Evolutionary conservation across 768 basidiomycete genomes (phyloP).

Genomic region (Suillus subaureus): DNA sequence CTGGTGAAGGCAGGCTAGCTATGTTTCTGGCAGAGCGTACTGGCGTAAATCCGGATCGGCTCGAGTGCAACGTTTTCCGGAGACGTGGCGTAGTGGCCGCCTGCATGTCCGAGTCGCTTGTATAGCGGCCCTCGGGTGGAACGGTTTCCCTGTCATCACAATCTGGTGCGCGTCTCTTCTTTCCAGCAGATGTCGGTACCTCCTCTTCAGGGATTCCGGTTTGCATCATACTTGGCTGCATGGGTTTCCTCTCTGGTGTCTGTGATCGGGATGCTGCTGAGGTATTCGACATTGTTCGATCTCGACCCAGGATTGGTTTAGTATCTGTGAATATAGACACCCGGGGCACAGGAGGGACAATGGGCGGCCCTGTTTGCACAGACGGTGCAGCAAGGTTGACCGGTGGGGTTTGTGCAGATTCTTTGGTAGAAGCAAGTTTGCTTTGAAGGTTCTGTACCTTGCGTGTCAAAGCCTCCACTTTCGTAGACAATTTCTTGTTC

Average conservation of each 20-base stretch:
- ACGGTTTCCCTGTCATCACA: conserved; percentile 68
- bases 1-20: conserved; percentile 47
- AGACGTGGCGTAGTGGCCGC: conserved; percentile 59
- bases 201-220: conserved; percentile 52
- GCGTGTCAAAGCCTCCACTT: conserved; percentile 70
- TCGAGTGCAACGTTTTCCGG: conserved; percentile 56
- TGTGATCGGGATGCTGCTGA: conserved; percentile 47
- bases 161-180: conserved; percentile 77
- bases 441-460: conserved; percentile 74
- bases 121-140: conserved; percentile 68
- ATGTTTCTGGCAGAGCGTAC: conserved; percentile 47
- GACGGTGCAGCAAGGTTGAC: conserved; percentile 14
- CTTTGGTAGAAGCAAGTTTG: conserved; percentile 59
- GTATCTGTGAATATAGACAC: conserved; percentile 17
- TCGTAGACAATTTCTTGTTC: conserved; percentile 73
- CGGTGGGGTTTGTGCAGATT: conserved; percentile 29
- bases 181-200: conserved; percentile 50
- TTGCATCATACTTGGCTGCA: conserved; percentile 23
- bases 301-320: conserved; percentile 15
- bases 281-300: conserved; percentile 43
- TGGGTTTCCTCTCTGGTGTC: conserved; percentile 49
- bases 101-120: conserved; percentile 36
- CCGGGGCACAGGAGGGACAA: conserved; percentile 23
- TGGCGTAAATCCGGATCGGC: conserved; percentile 75
- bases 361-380: conserved; percentile 10